Evolutionary conservation across 2,329 filamentous ascomycete genomes (phyloP).

Genomic region (Penicillium decumbens): DNA sequence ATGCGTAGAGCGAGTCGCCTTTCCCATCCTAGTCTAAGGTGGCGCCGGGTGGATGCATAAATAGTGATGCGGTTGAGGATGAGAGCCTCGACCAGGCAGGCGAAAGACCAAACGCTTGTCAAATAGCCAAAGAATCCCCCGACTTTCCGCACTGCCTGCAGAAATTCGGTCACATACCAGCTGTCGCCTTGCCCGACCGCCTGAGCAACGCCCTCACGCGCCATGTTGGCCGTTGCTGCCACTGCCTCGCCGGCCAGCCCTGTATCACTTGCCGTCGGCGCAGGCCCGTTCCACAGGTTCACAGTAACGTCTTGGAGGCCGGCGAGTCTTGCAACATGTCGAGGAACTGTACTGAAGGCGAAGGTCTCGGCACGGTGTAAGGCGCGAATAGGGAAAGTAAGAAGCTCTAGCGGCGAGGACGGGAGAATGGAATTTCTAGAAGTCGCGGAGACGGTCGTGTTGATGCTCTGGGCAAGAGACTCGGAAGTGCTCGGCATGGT

Average conservation of each 20-base stretch:
- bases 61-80: conserved; percentile 88
- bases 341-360: conserved; percentile 34
- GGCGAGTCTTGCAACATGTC: conserved; percentile 28
- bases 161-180: conserved; percentile 41
- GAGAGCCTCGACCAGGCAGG: conserved; percentile 79
- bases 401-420: conserved; percentile 29
- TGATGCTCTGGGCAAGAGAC: conserved; percentile 20
- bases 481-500: conserved; percentile 21
- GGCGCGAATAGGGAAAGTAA: conserved; percentile 36
- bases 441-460: conserved; percentile 17
- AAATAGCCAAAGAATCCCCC: conserved; percentile 86
- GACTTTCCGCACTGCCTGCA: conserved; percentile 60
- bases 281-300: conserved; percentile 22
- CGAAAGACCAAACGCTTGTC: conserved; percentile 86
- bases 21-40: conserved; percentile 70
- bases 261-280: conserved; percentile 9
- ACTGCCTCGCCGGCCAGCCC: conserved; percentile 40
- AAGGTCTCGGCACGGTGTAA: conserved; percentile 36
- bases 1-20: conserved; percentile 66
- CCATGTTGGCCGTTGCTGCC: conserved; percentile 33
- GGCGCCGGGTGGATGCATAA: conserved; percentile 81
- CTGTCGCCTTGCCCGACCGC: conserved; percentile 33
- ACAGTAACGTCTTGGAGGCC: conserved; percentile 27
- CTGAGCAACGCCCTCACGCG: conserved; percentile 32
- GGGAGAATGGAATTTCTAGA: conserved; percentile 22